Conservation (phyloP, 257 asterid genomes). For the Jacaranda copaia region DNA sequence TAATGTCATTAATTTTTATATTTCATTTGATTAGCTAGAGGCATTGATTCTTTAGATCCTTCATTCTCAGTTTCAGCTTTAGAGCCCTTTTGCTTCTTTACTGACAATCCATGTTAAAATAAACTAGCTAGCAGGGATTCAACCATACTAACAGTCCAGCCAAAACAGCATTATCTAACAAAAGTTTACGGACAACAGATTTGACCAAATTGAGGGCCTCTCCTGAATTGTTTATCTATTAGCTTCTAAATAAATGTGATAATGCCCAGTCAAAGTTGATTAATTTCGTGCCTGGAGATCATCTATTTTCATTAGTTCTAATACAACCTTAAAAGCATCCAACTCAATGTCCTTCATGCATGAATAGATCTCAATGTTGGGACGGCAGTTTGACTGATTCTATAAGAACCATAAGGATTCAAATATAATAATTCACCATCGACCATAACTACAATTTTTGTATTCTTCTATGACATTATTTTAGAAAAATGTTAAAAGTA, state of each 20-base stretch:
- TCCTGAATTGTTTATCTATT: no score
- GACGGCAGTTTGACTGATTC: slow-evolving; percentile 41
- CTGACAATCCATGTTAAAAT: no score
- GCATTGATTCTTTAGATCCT: no score
- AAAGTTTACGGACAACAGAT: neutral
- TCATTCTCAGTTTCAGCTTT: no score
- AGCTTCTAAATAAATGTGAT: neutral
- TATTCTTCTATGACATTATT: neutral
- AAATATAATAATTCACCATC: neutral
- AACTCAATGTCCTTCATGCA: neutral
- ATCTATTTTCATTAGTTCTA: neutral
- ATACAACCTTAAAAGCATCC: slow-evolving; percentile 8
- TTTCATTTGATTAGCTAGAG: no score
- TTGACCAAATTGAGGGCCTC: neutral
- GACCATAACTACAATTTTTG: neutral
- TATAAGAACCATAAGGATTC: neutral
- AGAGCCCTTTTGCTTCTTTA: no score
- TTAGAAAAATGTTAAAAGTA: neutral
- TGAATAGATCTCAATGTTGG: neutral
- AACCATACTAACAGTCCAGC: no score
- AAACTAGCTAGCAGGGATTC: no score
- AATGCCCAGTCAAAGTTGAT: neutral
- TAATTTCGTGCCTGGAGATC: neutral
- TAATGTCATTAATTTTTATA: no score
- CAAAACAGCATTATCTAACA: neutral